Conservation (phyloP, 768 basidiomycete species). For the Coprinopsis sp. region DNA sequence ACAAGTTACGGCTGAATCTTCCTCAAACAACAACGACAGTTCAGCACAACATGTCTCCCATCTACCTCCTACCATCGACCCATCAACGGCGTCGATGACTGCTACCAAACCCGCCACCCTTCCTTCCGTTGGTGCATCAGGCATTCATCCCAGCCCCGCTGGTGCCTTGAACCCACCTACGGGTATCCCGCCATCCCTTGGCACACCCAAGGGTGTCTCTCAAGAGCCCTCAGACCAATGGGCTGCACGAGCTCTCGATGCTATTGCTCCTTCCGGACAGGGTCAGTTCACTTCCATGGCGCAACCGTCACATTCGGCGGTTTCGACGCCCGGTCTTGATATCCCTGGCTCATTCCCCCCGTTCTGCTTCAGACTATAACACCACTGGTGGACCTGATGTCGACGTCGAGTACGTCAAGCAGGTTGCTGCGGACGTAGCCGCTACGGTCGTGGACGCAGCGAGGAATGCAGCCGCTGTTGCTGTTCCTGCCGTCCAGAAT, state of each 20-base stretch:
- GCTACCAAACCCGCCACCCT: too few relatives aligned
- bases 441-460: background rate
- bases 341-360: slow-evolving; percentile 8
- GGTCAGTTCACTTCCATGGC: background rate
- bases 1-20: too few relatives aligned
- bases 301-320: background rate
- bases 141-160: background rate
- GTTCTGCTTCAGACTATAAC: background rate
- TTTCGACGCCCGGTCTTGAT: slow-evolving; percentile 3
- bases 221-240: slow-evolving; percentile 6
- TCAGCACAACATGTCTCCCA: too few relatives aligned
- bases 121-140: too few relatives aligned
- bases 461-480: background rate
- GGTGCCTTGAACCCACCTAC: background rate
- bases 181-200: background rate
- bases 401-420: slow-evolving; percentile 2
- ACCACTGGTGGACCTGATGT: background rate
- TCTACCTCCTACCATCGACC: too few relatives aligned
- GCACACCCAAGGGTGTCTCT: slow-evolving; percentile 1
- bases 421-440: too few relatives aligned
- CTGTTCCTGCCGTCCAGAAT: background rate
- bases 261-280: background rate
- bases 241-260: background rate
- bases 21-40: too few relatives aligned
- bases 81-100: too few relatives aligned